A percentile compares a stretch with the other conserved stretches of the same genome.
Conservation (phyloP, 768 basidiomycete genomes). For the Leccinum uliginosum region DNA sequence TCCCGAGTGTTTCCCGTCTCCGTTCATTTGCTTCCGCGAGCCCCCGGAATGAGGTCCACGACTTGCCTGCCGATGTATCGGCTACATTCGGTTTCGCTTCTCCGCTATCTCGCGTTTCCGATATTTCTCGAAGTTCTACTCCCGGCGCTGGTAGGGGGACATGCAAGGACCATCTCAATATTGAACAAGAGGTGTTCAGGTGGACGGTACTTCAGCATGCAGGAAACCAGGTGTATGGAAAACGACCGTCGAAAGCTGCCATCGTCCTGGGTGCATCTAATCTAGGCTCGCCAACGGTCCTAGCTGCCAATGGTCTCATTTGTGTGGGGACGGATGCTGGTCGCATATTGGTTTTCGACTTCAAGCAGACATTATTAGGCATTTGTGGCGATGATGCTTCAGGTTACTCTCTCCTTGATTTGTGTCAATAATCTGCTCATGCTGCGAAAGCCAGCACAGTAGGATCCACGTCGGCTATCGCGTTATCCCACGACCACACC, state of each 20-base stretch:
- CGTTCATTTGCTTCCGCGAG: constrained; percentile 61
- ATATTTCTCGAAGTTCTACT: constrained; percentile 67
- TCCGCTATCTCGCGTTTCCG: constrained; percentile 61
- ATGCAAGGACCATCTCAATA: constrained; percentile 15
- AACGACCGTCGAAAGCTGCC: constrained; percentile 54
- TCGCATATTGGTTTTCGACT: constrained; percentile 80
- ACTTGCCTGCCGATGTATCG: constrained; percentile 42
- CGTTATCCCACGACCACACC: constrained; percentile 91
- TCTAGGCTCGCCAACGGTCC: constrained; percentile 67
- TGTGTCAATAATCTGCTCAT: constrained; percentile 17
- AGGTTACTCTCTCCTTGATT: constrained; percentile 40
- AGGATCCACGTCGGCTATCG: constrained; percentile 83
- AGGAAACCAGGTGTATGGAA: constrained; percentile 51
- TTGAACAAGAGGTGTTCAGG: constrained; percentile 59
- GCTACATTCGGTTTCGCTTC: constrained; percentile 44
- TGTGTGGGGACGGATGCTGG: constrained; percentile 86
- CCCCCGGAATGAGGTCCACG: constrained; percentile 39
- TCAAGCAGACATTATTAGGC: constrained; percentile 78
- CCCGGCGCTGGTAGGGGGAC: constrained; percentile 32
- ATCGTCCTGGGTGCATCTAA: constrained; percentile 55
- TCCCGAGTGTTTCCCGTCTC: constrained; percentile 75
- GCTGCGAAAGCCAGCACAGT: constrained; percentile 47
- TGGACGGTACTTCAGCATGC: constrained; percentile 70
- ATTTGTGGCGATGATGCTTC: constrained; percentile 69
- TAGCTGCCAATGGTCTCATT: constrained; percentile 83